Conservation (phyloP, 257 asterid genomes). For the Primulina huaijiensis region DNA sequence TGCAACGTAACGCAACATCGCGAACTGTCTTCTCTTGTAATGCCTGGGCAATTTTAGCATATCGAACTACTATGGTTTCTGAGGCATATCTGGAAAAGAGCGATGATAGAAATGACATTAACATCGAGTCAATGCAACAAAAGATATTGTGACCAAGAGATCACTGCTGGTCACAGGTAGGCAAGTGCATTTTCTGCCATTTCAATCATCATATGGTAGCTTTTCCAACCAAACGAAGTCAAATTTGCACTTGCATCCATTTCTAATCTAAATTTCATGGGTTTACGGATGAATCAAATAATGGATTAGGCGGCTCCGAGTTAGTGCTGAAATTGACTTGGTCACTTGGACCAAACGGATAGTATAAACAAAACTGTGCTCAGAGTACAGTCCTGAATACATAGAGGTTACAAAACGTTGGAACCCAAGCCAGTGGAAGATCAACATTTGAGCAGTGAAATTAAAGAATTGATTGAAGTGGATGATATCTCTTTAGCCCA, state of each 20-base stretch:
- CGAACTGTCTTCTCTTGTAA: constrained; percentile 88
- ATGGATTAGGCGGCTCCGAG: neutral
- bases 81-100: constrained; percentile 68
- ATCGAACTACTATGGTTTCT: constrained; percentile 49
- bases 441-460: neutral
- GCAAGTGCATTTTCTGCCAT: neutral
- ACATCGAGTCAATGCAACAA: constrained; percentile 9
- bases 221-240: neutral
- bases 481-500: neutral
- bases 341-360: neutral
- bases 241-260: neutral
- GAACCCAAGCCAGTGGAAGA: neutral
- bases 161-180: neutral
- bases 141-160: constrained; percentile 4
- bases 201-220: neutral
- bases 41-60: constrained; percentile 80
- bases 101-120: constrained; percentile 15
- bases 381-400: neutral
- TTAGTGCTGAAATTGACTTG: neutral
- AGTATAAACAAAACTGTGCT: neutral
- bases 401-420: neutral
- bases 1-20: constrained; percentile 84
- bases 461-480: neutral
- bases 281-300: neutral
- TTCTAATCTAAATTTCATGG: no score